phyloP scores from a whole-genome alignment of 495 filamentous ascomycete genomes.

The Penicillium mononematosum region DNA sequence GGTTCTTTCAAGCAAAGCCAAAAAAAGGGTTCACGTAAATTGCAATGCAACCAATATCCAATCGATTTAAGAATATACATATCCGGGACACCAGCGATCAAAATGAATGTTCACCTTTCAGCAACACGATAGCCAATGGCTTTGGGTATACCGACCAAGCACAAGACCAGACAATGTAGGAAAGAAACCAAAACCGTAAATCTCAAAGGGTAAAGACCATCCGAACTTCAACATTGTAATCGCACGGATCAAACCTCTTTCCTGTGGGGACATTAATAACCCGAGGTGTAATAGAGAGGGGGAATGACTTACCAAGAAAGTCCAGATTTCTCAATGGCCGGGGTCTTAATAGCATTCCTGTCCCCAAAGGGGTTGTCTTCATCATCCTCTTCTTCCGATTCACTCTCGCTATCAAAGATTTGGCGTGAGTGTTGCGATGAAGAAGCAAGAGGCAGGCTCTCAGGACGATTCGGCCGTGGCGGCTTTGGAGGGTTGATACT shows the following conservation, averaged over 20 bases:
- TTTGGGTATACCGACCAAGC: conserved; percentile 14
- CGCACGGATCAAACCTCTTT: conserved; percentile 25
- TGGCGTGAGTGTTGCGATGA: conserved; percentile 27
- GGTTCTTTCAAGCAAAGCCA: background rate
- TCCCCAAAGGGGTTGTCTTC: conserved; percentile 79
- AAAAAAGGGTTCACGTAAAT: background rate
- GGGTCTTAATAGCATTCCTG: conserved; percentile 66
- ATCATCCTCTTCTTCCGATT: conserved; percentile 52
- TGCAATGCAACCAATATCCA: background rate
- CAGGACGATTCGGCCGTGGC: conserved; percentile 37
- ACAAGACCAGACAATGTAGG: conserved; percentile 7
- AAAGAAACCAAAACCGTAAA: conserved; percentile 8
- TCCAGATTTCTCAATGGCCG: conserved; percentile 51
- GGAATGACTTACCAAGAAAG: conserved; percentile 50
- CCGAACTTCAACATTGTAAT: background rate
- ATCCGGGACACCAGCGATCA: background rate
- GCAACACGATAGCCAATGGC: conserved; percentile 9
- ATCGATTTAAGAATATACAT: background rate
- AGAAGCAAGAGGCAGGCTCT: conserved; percentile 31
- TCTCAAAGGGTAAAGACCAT: background rate
- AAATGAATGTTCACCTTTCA: conserved; percentile 5
- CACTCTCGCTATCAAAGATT: conserved; percentile 38
- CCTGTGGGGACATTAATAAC: conserved; percentile 16
- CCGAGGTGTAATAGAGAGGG: background rate
- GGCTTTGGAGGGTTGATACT: conserved; percentile 44